Evolutionary conservation across 1,139 yeast species (phyloP).

Genomic region (Blastobotrys illinoisensis): DNA sequence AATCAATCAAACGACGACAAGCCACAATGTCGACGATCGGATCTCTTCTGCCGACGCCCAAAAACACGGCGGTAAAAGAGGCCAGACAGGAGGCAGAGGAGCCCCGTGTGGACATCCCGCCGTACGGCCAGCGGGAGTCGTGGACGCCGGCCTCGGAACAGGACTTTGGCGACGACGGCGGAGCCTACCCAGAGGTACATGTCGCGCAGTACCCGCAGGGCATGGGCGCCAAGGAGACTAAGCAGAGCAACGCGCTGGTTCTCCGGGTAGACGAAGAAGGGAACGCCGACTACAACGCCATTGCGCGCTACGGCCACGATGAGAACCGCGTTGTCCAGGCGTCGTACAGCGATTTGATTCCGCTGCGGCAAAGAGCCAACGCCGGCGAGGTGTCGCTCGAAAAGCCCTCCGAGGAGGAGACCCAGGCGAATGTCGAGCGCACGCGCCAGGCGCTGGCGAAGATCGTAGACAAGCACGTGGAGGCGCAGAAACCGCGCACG

Average conservation of each 20-base stretch:
- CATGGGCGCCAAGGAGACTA: conserved; percentile 27
- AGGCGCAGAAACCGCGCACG: conserved; percentile 30
- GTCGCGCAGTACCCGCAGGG: conserved; percentile 33
- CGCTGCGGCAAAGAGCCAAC: conserved; percentile 41
- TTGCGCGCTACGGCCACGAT: conserved; percentile 35
- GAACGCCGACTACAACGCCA: conserved; percentile 30
- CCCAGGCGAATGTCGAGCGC: conserved; percentile 37
- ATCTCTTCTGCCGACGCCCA: neutral
- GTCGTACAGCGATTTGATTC: conserved; percentile 42
- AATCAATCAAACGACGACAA: neutral
- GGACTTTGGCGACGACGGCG: conserved; percentile 34
- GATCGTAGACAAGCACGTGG: conserved; percentile 38
- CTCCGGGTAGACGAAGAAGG: conserved; percentile 33
- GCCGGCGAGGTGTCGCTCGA: conserved; percentile 32
- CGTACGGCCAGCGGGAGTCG: conserved; percentile 29
- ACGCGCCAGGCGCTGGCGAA: conserved; percentile 47
- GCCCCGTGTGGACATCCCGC: conserved; percentile 21
- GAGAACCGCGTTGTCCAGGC: conserved; percentile 34
- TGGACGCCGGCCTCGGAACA: conserved; percentile 29
- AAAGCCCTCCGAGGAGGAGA: conserved; percentile 40
- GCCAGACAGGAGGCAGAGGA: conserved; percentile 11
- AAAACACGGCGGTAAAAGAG: neutral
- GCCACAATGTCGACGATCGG: neutral
- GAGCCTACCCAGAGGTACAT: conserved; percentile 34
- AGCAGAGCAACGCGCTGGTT: conserved; percentile 26